Evolutionary conservation across 2,329 filamentous ascomycete genomes (phyloP).

Genomic region (Shiraia bambusicola): DNA sequence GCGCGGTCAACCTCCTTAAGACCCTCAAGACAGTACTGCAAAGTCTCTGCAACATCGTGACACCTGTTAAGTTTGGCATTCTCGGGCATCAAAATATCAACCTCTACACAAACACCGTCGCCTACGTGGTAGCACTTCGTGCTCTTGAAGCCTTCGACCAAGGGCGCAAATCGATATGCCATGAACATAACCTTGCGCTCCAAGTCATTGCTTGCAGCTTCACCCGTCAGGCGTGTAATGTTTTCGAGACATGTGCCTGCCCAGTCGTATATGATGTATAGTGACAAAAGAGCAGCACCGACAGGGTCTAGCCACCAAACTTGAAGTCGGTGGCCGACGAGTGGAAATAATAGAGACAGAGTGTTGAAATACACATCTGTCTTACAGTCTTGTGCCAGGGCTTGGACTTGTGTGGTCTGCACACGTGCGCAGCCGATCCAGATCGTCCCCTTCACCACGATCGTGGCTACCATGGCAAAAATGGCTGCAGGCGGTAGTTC

Average conservation of each 20-base stretch:
- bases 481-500: conserved; percentile 57
- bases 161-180: conserved; percentile 58
- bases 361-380: conserved; percentile 65
- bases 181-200: conserved; percentile 62
- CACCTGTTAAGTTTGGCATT: conserved; percentile 54
- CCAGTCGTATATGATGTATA: conserved; percentile 72
- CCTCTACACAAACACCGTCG: conserved; percentile 64
- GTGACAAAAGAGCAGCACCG: conserved; percentile 62
- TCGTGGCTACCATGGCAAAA: conserved; percentile 58
- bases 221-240: conserved; percentile 60
- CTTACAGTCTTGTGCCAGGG: conserved; percentile 64
- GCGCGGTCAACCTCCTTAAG: conserved; percentile 55
- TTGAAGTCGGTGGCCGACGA: conserved; percentile 59
- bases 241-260: conserved; percentile 62
- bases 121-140: conserved; percentile 62
- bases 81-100: conserved; percentile 60
- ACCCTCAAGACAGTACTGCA: conserved; percentile 63
- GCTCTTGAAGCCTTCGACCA: conserved; percentile 57
- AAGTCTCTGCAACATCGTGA: conserved; percentile 63
- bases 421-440: conserved; percentile 61
- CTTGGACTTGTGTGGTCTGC: conserved; percentile 65
- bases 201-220: conserved; percentile 55
- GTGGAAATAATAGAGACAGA: conserved; percentile 62
- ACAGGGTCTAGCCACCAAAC: conserved; percentile 69
- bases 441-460: conserved; percentile 61